Evolutionary conservation across 805 yeast genomes (phyloP), one percentile per base, ranked within the genome.

Genomic region (Millerozyma miso): DNA sequence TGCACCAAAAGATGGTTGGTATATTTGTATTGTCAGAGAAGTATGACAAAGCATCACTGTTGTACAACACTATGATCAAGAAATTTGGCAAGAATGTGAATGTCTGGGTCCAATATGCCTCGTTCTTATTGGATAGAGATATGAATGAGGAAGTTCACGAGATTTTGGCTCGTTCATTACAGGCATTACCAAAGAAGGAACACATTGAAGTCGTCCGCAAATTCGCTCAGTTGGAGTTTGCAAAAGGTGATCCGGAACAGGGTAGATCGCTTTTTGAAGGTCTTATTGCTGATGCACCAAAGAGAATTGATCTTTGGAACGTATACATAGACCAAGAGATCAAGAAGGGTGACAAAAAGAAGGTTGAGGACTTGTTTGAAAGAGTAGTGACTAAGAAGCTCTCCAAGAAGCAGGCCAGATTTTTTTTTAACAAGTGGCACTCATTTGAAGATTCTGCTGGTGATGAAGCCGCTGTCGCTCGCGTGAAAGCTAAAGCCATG

Each of bases 231-330:
- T 67, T 90, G 43, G 98, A 91, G 64, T 91, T 83, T 62, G 53
- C 73, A 42, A 83, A 83, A 63, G 98, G 98, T 52, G 96, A 89
- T 50, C 70, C 88, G 6, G 99, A 91, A 65, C 91, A 90, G 62
- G 99, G 95, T 42, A 83, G 98, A 60, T 87, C 97, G 1, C 74
- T 91, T 52, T 88, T 91, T 57, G 98, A 91, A 69, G 98, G 97
- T 45, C 76, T 91, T 50, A 64, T 91, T 41, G 79, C 91, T 18
- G 93, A 90, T 59, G 91, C 86, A 38, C 93, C 97, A 41, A 88
- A 88, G 74, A 80, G 95, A 67, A 79, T 88, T 48, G 99, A 91
- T 63, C 65, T 91, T 48, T 91, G 98, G 98, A 90, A 86, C 57
- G 95, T 91, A 33, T 91, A 89, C 65, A 77, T 91, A 50, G 99